Conservation (phyloP, 768 basidiomycete genomes). For the Steccherinum ochraceum region DNA sequence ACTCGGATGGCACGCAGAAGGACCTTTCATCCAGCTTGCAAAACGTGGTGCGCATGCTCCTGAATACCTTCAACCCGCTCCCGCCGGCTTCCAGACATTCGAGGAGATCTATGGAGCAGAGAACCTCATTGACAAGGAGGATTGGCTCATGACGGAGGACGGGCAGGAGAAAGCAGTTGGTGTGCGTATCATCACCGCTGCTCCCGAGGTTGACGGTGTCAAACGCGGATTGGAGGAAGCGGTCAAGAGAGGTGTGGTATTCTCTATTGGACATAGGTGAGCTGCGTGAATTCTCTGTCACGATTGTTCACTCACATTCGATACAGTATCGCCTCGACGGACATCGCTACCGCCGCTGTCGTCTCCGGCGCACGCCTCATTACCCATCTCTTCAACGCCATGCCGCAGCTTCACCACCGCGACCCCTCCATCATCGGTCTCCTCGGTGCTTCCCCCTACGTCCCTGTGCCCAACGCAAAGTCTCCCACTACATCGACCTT, state of each 20-base stretch:
- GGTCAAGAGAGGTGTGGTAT: constrained; percentile 57
- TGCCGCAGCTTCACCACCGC: constrained; percentile 85
- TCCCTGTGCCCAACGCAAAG: constrained; percentile 29
- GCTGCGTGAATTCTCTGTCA: constrained; percentile 4
- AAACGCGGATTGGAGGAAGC: constrained; percentile 61
- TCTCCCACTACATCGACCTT: constrained; percentile 9
- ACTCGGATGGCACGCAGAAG: constrained; percentile 89
- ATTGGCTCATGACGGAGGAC: constrained; percentile 53
- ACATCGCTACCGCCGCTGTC: constrained; percentile 66
- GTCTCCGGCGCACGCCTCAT: constrained; percentile 74
- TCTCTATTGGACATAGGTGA: constrained; percentile 89
- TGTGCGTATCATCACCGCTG: constrained; percentile 78
- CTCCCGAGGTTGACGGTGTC: constrained; percentile 83
- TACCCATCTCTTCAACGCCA: constrained; percentile 91
- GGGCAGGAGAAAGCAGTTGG: constrained; percentile 33
- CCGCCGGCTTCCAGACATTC: constrained; percentile 58
- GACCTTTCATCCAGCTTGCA: constrained; percentile 77
- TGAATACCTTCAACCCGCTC: constrained; percentile 55
- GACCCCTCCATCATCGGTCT: constrained; percentile 91
- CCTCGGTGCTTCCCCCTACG: constrained; percentile 67
- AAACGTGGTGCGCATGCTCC: constrained; percentile 83
- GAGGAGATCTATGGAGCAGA: constrained; percentile 67
- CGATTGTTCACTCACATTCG: constrained; percentile 5
- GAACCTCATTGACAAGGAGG: constrained; percentile 57
- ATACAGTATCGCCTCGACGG: constrained; percentile 64